Evolutionary conservation across 768 basidiomycete genomes (phyloP), one percentile per base, ranked within the genome.

Genomic region (Macrolepiota fuliginosa): DNA sequence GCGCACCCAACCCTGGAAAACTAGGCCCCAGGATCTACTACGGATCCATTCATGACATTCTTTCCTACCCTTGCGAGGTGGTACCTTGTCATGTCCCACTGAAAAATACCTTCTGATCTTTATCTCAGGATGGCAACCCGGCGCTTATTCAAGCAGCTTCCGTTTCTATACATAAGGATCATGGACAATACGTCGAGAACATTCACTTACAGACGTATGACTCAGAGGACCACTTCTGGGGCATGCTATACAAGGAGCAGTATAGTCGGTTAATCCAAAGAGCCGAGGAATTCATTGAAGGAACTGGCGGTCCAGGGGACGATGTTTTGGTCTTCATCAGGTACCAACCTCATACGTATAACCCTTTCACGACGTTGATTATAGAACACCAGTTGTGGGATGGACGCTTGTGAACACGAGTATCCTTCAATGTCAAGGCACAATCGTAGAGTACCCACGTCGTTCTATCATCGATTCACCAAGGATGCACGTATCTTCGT

Each of bases 391-490:
- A 96, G 94, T 65, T 93, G 92, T 64, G 96, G 96, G 0, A 94
- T 98, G 76, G 96, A 99, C 66, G 96, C 96, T 0, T 92, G 89
- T 55, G 91, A 95, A 69, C 94, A 97, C 68, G 96, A 99, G 69
- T 87, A 89, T 63, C 77, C 84, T 12, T 88, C 86, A 2, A 99
- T 99, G 96, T 94, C 92, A 25, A 80, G 96, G 15, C 96, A 99
- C 70, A 82, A 85, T 39, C 87, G 94, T n/a, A 90, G 89, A 63
- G 93, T 98, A 0, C 96, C 96, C 0, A 80, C 87, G 0, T 85
- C 87, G 0, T 97, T 97, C 73, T 98, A 91, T 72, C 76, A 89
- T 66, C 88, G 85, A 10, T 96, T 98, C 67, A 87, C 94, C 0
- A 79, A 74, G 3, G 94, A 96, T 66, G 84, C 86, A 0, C 78